A percentile compares a stretch with the other conserved stretches of the same genome.
phyloP scores from a whole-genome alignment of 164 flowering plant species.

The Magnolia sinica region DNA sequence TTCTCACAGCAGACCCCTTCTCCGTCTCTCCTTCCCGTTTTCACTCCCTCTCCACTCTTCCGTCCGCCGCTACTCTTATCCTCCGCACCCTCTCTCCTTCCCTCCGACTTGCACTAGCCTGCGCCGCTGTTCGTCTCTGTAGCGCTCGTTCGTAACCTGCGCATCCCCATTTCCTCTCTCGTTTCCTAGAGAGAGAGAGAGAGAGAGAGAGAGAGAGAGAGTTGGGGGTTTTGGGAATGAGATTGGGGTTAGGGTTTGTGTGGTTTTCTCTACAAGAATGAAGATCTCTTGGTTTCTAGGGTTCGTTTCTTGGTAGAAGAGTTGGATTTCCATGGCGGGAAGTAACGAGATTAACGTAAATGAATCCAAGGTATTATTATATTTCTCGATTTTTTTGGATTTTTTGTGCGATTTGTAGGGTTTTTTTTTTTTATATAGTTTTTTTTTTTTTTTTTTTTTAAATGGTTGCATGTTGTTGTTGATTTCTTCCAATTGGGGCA shows the following conservation, averaged over 20 bases:
- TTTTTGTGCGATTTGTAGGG: neutral
- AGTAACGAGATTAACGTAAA: slow-evolving; percentile 48
- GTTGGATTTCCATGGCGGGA: slow-evolving; percentile 41
- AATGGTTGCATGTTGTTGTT: neutral
- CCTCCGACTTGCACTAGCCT: neutral
- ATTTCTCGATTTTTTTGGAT: too few relatives aligned
- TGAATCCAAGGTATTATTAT: slow-evolving; percentile 57
- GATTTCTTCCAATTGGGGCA: neutral
- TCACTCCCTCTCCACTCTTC: neutral
- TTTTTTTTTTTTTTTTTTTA: neutral
- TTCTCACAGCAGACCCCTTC: neutral
- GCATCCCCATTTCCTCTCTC: neutral
- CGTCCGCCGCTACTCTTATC: neutral
- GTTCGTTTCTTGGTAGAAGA: neutral
- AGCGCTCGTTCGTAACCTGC: neutral
- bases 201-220: neutral
- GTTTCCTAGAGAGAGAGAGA: neutral
- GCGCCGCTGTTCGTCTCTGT: neutral
- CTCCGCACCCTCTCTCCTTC: neutral
- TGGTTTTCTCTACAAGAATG: neutral
- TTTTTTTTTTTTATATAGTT: too few relatives aligned
- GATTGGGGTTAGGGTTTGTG: neutral
- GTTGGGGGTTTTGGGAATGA: slow-evolving; percentile 5
- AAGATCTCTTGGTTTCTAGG: neutral
- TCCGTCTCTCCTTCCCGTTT: neutral